These are phyloP conservation scores for Xylaria sp. DNA, from an alignment of 2,329 filamentous ascomycete species.

Conservation along the genomic window DNA sequence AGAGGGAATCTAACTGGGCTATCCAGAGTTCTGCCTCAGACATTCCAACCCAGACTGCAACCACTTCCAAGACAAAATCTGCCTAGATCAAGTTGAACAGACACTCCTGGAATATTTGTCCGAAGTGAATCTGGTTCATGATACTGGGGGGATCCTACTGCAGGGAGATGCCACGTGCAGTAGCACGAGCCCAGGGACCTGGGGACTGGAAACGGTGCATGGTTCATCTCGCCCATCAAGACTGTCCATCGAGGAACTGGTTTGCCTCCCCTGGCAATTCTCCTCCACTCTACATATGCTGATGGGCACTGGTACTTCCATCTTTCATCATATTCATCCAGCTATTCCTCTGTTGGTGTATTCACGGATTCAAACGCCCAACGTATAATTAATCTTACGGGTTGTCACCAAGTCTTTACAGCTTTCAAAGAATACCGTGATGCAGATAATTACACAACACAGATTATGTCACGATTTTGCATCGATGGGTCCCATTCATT, in stretches of 20 bases:
- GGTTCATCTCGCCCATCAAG: background rate
- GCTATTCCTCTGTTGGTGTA: constrained; percentile 6
- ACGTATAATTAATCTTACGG: constrained; percentile 7
- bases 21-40: constrained; percentile 4
- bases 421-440: constrained; percentile 8
- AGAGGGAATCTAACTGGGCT: constrained; percentile 3
- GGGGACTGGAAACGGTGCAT: background rate
- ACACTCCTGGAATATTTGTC: constrained; percentile 17
- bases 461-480: background rate
- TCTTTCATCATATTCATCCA: background rate
- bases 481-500: background rate
- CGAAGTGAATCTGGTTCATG: constrained; percentile 19
- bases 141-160: constrained; percentile 19
- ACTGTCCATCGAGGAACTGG: constrained; percentile 17
- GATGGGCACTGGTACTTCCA: background rate
- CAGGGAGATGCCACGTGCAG: constrained; percentile 33
- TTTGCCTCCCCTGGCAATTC: constrained; percentile 16
- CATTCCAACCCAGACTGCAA: constrained; percentile 16
- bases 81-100: constrained; percentile 4
- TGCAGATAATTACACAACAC: background rate
- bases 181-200: background rate
- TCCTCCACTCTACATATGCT: background rate
- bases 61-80: constrained; percentile 23
- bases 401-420: constrained; percentile 10
- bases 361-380: constrained; percentile 9